A percentile compares a stretch with the other conserved stretches of the same genome.
Conservation (phyloP, 352 stramenopile species). For the Nothophytophthora sp. region DNA sequence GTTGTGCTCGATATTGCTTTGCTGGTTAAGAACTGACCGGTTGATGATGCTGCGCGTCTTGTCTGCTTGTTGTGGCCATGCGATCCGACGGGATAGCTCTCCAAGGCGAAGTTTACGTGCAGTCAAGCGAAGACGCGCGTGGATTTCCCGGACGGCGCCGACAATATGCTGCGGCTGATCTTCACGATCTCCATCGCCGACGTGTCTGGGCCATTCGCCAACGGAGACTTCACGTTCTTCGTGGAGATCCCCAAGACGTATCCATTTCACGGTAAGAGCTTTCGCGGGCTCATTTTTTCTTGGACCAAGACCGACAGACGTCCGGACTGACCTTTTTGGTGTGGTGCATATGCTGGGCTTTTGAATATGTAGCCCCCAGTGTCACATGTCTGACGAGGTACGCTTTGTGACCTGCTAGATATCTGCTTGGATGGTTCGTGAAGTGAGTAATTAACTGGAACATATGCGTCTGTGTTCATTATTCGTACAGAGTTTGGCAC, state of each 20-base stretch:
- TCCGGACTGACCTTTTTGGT: too few species aligned
- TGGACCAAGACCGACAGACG: too few species aligned
- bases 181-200: slow-evolving; percentile 83
- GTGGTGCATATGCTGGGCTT: slow-evolving; percentile 2
- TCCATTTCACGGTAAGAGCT: slow-evolving; percentile 72
- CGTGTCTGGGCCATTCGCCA: slow-evolving; percentile 70
- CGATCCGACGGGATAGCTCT: slow-evolving; percentile 35
- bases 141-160: slow-evolving; percentile 78
- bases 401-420: background rate
- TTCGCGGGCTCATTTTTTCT: background rate
- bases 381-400: slow-evolving; percentile 76
- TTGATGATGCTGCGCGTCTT: background rate
- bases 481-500: slow-evolving; percentile 71
- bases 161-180: slow-evolving; percentile 83
- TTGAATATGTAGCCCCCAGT: slow-evolving; percentile 58
- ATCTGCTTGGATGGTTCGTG: background rate
- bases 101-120: slow-evolving; percentile 83
- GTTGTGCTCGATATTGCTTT: background rate
- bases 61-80: background rate
- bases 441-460: slow-evolving; percentile 1
- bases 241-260: slow-evolving; percentile 89
- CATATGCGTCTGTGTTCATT: slow-evolving; percentile 7
- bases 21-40: background rate
- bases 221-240: slow-evolving; percentile 87
- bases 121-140: slow-evolving; percentile 75